These are phyloP conservation scores for Pelargonium exstipulatum DNA, from an alignment of 441 rosid species.

Conservation along the genomic window DNA sequence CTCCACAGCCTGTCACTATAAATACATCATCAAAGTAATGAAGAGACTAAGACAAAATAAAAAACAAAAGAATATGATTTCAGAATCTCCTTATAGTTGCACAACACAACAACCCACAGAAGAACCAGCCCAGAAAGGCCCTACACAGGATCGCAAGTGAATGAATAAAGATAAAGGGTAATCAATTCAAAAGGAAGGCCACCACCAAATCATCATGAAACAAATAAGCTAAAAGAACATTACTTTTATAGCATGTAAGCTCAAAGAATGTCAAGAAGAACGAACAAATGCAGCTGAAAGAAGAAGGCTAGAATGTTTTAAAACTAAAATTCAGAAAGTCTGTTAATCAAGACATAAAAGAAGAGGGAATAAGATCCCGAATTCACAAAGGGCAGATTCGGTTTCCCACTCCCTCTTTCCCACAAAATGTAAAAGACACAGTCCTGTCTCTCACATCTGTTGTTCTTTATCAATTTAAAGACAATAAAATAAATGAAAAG, in stretches of 20 bases:
- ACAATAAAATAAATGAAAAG: not conserved
- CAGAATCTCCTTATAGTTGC: not conserved
- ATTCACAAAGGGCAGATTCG: constrained; percentile 38
- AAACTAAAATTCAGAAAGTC: not conserved
- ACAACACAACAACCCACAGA: not conserved
- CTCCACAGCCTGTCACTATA: too few species aligned
- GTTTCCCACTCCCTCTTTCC: constrained; percentile 24
- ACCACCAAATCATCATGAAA: not conserved
- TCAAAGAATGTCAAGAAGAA: not conserved
- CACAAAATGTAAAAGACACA: not conserved
- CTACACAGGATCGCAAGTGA: constrained; percentile 21
- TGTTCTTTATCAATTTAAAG: not conserved
- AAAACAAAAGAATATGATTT: too few species aligned
- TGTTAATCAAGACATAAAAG: not conserved
- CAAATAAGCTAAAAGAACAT: not conserved
- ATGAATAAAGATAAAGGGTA: not conserved
- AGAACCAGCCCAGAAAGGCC: constrained; percentile 8
- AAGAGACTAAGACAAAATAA: too few species aligned
- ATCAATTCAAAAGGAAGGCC: not conserved
- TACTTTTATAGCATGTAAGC: not conserved
- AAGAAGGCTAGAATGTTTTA: not conserved
- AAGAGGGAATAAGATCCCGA: constrained; percentile 19
- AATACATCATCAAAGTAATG: too few species aligned
- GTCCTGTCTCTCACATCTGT: not conserved
- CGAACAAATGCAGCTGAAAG: not conserved